Percentiles rank a stretch among this genome's conserved stretches.
Evolutionary conservation across 208 protist genomes (phyloP).

Genomic region (Wallacemonas sp.): DNA sequence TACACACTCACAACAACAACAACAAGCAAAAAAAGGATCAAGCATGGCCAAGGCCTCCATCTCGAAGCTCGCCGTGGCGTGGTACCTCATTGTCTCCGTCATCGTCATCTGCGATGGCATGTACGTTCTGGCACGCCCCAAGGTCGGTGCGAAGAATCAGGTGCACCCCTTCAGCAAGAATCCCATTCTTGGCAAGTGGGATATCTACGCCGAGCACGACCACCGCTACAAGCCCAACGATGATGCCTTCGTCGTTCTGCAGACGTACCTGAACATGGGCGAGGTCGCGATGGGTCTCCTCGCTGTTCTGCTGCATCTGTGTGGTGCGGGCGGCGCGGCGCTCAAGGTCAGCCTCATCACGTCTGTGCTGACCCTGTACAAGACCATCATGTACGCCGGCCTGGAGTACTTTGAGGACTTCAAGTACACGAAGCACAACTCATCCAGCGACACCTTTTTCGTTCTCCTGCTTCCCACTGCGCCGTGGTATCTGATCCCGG

Average conservation of each 20-base stretch:
- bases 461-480: conserved; percentile 61
- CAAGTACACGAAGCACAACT: conserved; percentile 75
- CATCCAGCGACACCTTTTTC: conserved; percentile 37
- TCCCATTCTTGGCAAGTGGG: conserved; percentile 64
- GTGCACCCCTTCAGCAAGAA: conserved; percentile 54
- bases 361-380: conserved; percentile 57
- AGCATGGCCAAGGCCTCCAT: conserved; percentile 41
- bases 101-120: conserved; percentile 68
- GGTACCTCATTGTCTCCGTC: conserved; percentile 57
- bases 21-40: neutral
- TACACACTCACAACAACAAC: neutral
- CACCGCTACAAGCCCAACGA: conserved; percentile 76
- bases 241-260: conserved; percentile 83
- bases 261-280: conserved; percentile 78
- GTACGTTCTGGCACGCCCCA: conserved; percentile 67
- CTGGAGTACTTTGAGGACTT: conserved; percentile 66
- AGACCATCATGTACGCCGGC: conserved; percentile 75
- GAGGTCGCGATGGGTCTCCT: conserved; percentile 62
- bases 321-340: conserved; percentile 7
- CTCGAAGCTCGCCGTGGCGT: conserved; percentile 53
- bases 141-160: conserved; percentile 2
- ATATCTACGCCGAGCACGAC: conserved; percentile 73
- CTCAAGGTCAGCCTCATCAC: conserved; percentile 14
- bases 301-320: conserved; percentile 32
- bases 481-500: conserved; percentile 68